phyloP scores from a whole-genome alignment of 2,329 filamentous ascomycete species.

The Cephalotrichum gorgonifer region DNA sequence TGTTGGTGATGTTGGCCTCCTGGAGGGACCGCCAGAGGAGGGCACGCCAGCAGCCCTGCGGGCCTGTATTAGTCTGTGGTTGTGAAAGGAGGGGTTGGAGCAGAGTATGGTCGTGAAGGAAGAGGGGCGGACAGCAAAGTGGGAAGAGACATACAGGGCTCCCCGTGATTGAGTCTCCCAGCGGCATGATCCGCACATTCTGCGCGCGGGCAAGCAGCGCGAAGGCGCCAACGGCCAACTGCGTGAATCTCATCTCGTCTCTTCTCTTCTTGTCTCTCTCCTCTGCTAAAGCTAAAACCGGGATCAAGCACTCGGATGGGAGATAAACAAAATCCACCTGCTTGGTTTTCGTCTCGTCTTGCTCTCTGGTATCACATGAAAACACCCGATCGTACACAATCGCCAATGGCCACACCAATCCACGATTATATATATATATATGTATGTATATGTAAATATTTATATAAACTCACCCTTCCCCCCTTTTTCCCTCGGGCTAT shows the following conservation, averaged over 20 bases:
- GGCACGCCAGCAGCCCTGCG: conserved; percentile 26
- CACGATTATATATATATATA: no score
- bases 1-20: conserved; percentile 20
- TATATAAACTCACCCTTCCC: no score
- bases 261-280: neutral
- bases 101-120: neutral
- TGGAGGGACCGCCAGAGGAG: conserved; percentile 28
- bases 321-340: no score
- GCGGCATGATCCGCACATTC: conserved; percentile 7
- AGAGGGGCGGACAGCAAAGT: neutral
- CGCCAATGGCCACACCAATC: no score
- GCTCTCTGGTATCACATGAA: no score
- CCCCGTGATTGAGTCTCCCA: conserved; percentile 34
- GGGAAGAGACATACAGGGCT: conserved; percentile 16
- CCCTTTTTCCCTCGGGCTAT: no score
- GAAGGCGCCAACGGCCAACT: neutral
- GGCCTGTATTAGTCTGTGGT: neutral
- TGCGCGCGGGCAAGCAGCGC: neutral
- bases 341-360: no score
- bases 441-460: no score
- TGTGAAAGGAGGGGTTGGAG: neutral
- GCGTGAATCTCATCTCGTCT: neutral
- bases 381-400: no score
- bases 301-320: no score
- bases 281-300: no score